A percentile compares a stretch with the other conserved stretches of the same genome.
These are phyloP conservation scores for Daldinia sp. DNA, from an alignment of 2,329 filamentous ascomycete genomes.

Conservation along the genomic window DNA sequence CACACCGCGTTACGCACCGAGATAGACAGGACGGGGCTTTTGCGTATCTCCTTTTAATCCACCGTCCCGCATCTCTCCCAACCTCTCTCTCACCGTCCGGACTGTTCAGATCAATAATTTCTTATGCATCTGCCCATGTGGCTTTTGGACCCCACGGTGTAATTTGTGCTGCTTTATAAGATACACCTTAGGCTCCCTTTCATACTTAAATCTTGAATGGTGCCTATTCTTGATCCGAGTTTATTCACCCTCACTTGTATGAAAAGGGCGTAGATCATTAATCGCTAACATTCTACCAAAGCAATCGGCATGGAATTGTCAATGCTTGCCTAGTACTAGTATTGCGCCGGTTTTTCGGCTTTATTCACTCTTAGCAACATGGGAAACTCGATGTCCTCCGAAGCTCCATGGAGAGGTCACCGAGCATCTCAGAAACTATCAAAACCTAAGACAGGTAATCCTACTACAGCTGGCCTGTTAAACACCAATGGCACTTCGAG, in stretches of 20 bases:
- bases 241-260: constrained; percentile 30
- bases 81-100: constrained; percentile 22
- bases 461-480: constrained; percentile 54
- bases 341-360: constrained; percentile 45
- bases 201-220: constrained; percentile 14
- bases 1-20: constrained; percentile 16
- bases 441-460: constrained; percentile 57
- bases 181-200: constrained; percentile 32
- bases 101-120: constrained; percentile 11
- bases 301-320: constrained; percentile 52
- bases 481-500: constrained; percentile 48
- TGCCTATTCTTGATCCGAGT: constrained; percentile 16
- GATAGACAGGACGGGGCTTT: constrained; percentile 16
- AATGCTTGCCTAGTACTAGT: constrained; percentile 50
- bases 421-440: constrained; percentile 58
- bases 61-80: constrained; percentile 22
- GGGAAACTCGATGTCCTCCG: constrained; percentile 61
- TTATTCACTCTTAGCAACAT: constrained; percentile 49
- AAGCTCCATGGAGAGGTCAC: constrained; percentile 50
- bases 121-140: constrained; percentile 16
- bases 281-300: constrained; percentile 43
- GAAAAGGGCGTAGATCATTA: constrained; percentile 38
- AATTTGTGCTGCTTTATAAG: constrained; percentile 35
- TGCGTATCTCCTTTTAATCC: constrained; percentile 20
- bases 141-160: constrained; percentile 16